Conservation (phyloP, 2,329 filamentous ascomycete genomes). For the Fusarium anthophilum region DNA sequence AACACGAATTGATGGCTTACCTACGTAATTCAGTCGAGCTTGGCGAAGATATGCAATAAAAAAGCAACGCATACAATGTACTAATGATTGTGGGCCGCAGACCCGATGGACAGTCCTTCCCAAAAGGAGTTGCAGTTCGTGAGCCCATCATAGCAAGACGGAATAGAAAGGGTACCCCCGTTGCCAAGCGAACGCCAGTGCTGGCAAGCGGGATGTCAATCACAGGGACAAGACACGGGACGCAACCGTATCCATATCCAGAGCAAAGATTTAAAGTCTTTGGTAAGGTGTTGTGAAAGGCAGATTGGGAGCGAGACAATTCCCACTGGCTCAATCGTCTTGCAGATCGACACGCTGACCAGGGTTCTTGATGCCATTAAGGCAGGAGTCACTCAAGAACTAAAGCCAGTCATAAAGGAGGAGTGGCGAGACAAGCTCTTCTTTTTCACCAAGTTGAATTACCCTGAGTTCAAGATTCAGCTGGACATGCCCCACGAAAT, state of each 20-base stretch:
- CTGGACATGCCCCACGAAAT: neutral
- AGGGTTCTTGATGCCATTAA: too few relatives aligned
- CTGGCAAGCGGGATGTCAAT: neutral
- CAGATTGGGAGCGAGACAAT: neutral
- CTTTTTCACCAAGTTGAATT: neutral
- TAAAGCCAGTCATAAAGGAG: neutral
- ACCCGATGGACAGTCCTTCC: neutral
- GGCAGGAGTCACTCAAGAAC: neutral
- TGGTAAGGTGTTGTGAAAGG: neutral
- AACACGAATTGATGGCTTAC: neutral
- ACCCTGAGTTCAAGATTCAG: neutral
- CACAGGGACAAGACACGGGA: rapidly evolving
- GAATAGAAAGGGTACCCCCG: neutral
- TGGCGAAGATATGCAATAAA: rapidly evolving
- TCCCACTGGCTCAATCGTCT: neutral
- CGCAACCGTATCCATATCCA: too few relatives aligned
- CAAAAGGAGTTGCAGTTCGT: neutral
- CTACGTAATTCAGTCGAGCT: neutral
- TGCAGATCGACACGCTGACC: neutral
- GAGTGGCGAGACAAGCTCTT: neutral
- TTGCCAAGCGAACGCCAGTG: neutral
- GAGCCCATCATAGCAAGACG: neutral
- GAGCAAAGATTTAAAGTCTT: too few relatives aligned
- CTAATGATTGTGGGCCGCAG: neutral
- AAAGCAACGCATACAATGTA: too few relatives aligned